These are phyloP conservation scores for Rheum nobile DNA, from an alignment of 148 eudicot genomes.

Conservation along the genomic window DNA sequence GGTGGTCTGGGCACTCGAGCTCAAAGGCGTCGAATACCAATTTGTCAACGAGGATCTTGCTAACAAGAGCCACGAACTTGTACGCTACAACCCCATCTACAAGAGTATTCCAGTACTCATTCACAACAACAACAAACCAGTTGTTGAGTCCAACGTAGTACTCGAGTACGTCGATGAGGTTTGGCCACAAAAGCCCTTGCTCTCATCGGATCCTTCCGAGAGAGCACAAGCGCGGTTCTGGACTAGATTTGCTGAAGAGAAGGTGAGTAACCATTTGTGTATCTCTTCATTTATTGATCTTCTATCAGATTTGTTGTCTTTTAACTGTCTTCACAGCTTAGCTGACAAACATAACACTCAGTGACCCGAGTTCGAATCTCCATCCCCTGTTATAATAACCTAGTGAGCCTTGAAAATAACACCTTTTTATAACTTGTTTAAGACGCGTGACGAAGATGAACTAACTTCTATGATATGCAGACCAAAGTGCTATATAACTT, in stretches of 20 bases:
- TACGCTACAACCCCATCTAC: conserved; percentile 17
- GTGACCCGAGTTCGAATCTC: too few species aligned
- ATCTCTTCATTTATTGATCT: too few species aligned
- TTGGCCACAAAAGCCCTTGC: conserved; percentile 18
- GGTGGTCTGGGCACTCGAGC: not conserved
- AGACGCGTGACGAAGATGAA: not conserved
- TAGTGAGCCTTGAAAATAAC: too few species aligned
- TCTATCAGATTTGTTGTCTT: too few species aligned
- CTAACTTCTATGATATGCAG: not conserved
- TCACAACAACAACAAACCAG: conserved; percentile 11
- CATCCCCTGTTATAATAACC: too few species aligned
- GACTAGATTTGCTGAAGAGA: conserved; percentile 18
- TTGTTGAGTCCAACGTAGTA: conserved; percentile 16
- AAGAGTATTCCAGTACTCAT: conserved; percentile 19
- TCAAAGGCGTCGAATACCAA: conserved; percentile 8
- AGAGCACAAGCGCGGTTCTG: conserved; percentile 20
- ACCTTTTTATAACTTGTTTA: too few species aligned
- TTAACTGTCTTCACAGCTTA: too few species aligned
- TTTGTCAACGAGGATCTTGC: conserved; percentile 15
- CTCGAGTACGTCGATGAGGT: conserved; percentile 19
- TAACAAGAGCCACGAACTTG: conserved; percentile 15
- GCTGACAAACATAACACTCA: too few species aligned
- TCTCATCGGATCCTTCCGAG: conserved; percentile 14
- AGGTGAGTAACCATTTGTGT: conserved; percentile 12
- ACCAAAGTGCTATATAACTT: not conserved